Conservation (phyloP, 1,284 basidiomycete genomes). For the Tausonia pullulans region DNA sequence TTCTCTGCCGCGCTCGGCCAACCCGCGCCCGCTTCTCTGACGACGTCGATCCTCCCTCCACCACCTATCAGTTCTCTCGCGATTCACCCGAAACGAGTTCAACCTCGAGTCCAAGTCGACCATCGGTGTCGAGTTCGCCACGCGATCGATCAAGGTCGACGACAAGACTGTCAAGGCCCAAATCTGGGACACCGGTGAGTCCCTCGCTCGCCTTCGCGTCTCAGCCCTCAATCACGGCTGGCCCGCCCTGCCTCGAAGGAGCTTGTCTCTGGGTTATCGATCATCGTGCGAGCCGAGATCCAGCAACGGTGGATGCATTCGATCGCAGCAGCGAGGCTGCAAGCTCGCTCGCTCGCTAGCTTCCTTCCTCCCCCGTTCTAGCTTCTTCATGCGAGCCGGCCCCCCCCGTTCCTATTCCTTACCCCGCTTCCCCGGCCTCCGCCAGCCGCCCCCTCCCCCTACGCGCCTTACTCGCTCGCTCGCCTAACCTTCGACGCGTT, state of each 20-base stretch:
- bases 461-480: no score
- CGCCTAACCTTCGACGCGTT: no score
- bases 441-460: background rate
- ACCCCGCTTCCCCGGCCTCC: background rate
- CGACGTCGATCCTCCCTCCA: no score
- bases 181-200: conserved; percentile 94
- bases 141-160: conserved; percentile 87
- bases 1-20: no score
- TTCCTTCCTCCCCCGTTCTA: no score
- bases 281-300: no score
- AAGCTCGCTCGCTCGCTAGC: background rate
- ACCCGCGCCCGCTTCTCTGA: no score
- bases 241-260: no score
- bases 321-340: background rate
- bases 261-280: background rate
- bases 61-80: conserved; percentile 45
- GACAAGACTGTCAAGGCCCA: conserved; percentile 97
- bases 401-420: no score
- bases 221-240: background rate
- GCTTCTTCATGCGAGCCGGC: no score
- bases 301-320: no score
- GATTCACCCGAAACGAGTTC: conserved; percentile 99
- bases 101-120: conserved; percentile 98
- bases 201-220: no score
- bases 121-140: conserved; percentile 98